Percentiles rank a stretch among this genome's conserved stretches.
These are phyloP conservation scores for Globisporangium orthogonon DNA, from an alignment of 352 stramenopile genomes.

Conservation along the genomic window DNA sequence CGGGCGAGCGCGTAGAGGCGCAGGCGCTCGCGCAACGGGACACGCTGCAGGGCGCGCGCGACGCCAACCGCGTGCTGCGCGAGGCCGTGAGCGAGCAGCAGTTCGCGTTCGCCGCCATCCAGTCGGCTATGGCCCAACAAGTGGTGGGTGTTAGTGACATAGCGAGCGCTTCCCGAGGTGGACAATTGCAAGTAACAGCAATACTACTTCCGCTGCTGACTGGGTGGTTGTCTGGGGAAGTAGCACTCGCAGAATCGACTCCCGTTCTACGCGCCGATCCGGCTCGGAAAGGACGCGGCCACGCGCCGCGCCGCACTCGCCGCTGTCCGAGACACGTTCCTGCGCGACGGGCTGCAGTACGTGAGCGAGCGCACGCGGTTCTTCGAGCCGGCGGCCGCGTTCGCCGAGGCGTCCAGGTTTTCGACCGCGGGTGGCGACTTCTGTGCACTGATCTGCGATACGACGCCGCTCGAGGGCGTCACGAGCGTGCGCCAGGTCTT, in stretches of 20 bases:
- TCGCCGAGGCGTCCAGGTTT: conserved; percentile 36
- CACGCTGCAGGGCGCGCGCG: not conserved
- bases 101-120: not conserved
- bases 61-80: not conserved
- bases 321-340: not conserved
- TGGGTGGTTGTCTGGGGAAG: too few relatives aligned
- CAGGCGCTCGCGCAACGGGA: not conserved
- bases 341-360: conserved; percentile 19
- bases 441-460: conserved; percentile 47
- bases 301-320: not conserved
- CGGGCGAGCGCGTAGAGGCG: not conserved
- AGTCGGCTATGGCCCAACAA: not conserved
- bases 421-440: conserved; percentile 34
- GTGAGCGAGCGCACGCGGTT: conserved; percentile 18
- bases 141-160: not conserved
- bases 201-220: too few relatives aligned
- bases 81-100: not conserved
- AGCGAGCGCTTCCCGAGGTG: too few relatives aligned
- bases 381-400: conserved; percentile 20
- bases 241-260: conserved; percentile 4
- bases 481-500: conserved; percentile 38
- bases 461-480: conserved; percentile 35
- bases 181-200: too few relatives aligned
- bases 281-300: not conserved
- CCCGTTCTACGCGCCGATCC: not conserved